Base-by-base conservation (phyloP, 2,329 filamentous ascomycete genomes). In the Ceratocystis destructans region DNA sequence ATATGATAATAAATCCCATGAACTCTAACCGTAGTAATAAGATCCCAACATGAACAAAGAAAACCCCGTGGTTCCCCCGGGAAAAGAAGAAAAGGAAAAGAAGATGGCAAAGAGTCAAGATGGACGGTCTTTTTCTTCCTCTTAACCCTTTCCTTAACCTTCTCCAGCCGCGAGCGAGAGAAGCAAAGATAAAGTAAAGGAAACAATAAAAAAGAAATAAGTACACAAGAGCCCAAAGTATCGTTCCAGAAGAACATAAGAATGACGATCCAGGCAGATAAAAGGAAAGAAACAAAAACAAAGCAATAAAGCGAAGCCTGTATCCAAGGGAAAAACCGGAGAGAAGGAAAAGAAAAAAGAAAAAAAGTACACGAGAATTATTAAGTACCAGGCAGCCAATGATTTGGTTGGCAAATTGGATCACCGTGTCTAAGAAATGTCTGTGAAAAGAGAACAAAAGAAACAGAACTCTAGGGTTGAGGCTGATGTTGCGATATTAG, bases 11-110 rank as follows among this genome's bases (percentile, higher is more conserved):
- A 64, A 41, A 31, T 62, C 53, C 53, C 22, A 28, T 57, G 25
- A 31, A 57, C 53, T 57, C 53, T 57, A 57, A 57, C 53, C 53
- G 53, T 57, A 57, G 53, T 57, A 57, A 57, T 31, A 67, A 61
- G 44, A 50, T 53, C 33, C 37, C 44, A 57, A 15, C 53, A 57
- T 22, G 31, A 15, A 22, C 53, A 22, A 25, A 12, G 37, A 41
- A 57, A 45, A 37, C 20, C 33, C 20, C 50, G 5, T 37, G 8
- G 31, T 6, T 17, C 28, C 33, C n/a, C 53, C 33, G 33, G 33
- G 53, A 65, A 45, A 53, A 17, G 41, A 50, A 25, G 33, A 22
- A 17, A 59, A 45, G 33, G 53, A 65, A 45, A 53, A 17, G 41
- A 50, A 25, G 33, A 22, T 31, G 20, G 10, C 20, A 25, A 55